Base-by-base conservation (phyloP, 305 asterid species). In the Andrographis paniculata region DNA sequence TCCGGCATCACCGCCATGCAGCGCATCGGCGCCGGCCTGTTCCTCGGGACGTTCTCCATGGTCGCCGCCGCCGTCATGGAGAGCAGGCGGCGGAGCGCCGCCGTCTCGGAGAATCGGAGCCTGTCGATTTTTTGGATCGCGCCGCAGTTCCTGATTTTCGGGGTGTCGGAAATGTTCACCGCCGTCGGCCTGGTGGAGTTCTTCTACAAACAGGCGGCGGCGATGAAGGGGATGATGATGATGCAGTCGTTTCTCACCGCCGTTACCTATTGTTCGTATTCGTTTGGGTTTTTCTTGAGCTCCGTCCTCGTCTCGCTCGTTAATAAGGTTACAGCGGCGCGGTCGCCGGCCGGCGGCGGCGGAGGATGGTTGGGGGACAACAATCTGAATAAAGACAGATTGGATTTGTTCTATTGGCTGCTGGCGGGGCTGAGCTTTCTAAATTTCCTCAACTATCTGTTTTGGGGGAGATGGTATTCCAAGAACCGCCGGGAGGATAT, bases 101-200 rank as follows among this genome's bases (percentile, higher is more conserved):
- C 78, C 0, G 10, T 64, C 5, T 41, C 58, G 11, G 48, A 61
- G 0, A 22, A 46, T 4, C 20, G 43, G 7, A 43, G 24, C 0
- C 9, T 89, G 9, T 78, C 94, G 8, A 71, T 89, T 27, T 78
- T 78, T n/a, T 89, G 98, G 98, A 77, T 83, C 48, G 61, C 94
- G 14, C 92, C 94, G 0, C 94, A 83, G 62, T 83, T 72, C 15
- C 22, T 83, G 51, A 74, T 87, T 13, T 84, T 84, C 52, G 94
- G 97, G 50, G 9, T 79, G 17, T 82, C 97, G 0, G 94, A 84
- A 50, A 87, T 87, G 97, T 65, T 84, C 43, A 76, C 95, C 0
- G 93, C 93, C 7, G 97, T 84, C 16, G 95, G 97, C 9, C 56
- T 87, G 0, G 56, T 84, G 39, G 97, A 87, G 56, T 87, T 87